Evolutionary conservation across 202 grass and related monocot species (phyloP).

Genomic region (Zizania palustris): DNA sequence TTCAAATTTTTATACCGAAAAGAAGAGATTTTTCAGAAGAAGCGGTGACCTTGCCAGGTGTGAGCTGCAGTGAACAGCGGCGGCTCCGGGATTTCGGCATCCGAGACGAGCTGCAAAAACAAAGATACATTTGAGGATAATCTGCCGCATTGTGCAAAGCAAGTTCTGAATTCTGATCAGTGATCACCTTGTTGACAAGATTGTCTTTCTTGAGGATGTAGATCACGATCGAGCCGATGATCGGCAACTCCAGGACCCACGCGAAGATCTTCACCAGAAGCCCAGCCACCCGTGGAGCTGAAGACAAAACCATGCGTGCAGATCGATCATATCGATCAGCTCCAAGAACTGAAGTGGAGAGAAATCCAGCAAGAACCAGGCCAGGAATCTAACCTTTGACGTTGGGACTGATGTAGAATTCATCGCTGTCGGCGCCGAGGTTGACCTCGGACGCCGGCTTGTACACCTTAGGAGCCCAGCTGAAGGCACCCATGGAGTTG

Average conservation of each 20-base stretch:
- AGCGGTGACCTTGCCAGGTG: conserved; percentile 57
- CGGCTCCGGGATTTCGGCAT: conserved; percentile 72
- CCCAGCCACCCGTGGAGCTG: conserved; percentile 84
- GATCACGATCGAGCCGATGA: conserved; percentile 59
- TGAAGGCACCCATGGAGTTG: conserved; percentile 62
- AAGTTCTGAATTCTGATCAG: too few species aligned
- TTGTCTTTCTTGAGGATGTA: conserved; percentile 76
- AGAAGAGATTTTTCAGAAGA: background rate
- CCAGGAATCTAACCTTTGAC: conserved; percentile 82
- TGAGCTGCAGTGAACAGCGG: conserved; percentile 72
- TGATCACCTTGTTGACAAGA: conserved; percentile 71
- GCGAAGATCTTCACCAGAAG: conserved; percentile 80
- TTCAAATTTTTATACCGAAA: too few species aligned
- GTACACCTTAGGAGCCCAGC: conserved; percentile 66
- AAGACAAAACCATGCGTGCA: background rate
- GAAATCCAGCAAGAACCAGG: background rate
- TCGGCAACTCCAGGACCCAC: conserved; percentile 70
- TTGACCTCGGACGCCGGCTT: conserved; percentile 65
- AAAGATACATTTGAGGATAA: background rate
- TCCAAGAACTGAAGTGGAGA: conserved; percentile 2
- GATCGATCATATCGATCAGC: background rate
- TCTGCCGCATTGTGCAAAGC: background rate
- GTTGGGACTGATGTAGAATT: conserved; percentile 78
- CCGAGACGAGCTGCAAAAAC: conserved; percentile 71
- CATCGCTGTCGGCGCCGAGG: conserved; percentile 67